Evolutionary conservation across 805 yeast species (phyloP).

Genomic region (Monosporozyma aerobia): DNA sequence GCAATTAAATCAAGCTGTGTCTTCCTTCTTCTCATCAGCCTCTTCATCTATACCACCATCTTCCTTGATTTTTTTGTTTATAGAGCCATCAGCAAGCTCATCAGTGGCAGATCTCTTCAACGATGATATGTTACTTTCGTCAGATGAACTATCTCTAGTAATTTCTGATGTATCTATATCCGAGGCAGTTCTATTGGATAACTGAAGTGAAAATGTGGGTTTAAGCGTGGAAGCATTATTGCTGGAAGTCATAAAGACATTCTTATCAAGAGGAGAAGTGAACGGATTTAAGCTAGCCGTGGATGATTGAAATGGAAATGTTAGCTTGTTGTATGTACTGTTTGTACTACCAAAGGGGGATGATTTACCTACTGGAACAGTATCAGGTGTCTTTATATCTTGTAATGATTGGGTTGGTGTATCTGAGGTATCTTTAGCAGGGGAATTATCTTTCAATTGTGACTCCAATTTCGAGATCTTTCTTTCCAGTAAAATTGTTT

Average conservation of each 20-base stretch:
- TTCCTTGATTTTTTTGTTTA: background rate
- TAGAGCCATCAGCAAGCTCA: background rate
- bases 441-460: background rate
- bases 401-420: background rate
- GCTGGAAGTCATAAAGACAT: background rate
- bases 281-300: background rate
- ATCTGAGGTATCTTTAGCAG: background rate
- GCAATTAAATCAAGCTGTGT: background rate
- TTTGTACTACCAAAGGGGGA: background rate
- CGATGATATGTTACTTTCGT: background rate
- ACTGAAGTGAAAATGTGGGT: constrained; percentile 6
- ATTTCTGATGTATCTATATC: constrained; percentile 1
- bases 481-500: constrained; percentile 21
- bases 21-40: background rate
- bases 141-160: constrained; percentile 2
- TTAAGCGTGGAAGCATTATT: constrained; percentile 2
- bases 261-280: constrained; percentile 1
- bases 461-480: constrained; percentile 23
- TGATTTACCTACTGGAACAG: background rate
- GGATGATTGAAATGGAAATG: constrained; percentile 2
- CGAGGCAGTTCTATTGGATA: background rate
- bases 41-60: background rate
- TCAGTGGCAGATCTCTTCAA: constrained; percentile 11
- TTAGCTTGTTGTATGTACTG: background rate
- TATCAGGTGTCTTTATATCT: background rate